Conservation (phyloP, 257 asterid genomes). For the Coffea canephora region DNA sequence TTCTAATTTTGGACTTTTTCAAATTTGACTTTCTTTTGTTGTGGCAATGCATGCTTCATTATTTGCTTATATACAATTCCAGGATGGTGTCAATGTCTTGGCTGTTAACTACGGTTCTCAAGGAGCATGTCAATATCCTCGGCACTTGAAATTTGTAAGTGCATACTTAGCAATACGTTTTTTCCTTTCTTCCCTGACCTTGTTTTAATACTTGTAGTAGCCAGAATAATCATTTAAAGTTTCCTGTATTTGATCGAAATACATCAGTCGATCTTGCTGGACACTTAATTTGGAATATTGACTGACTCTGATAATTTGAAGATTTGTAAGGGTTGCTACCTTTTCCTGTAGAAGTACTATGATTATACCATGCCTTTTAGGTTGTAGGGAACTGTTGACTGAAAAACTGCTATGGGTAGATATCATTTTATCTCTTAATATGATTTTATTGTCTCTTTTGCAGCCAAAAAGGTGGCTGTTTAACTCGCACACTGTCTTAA, state of each 20-base stretch:
- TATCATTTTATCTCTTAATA: background rate
- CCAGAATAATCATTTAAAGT: background rate
- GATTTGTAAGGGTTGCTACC: background rate
- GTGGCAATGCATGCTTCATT: background rate
- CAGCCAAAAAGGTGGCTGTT: slow-evolving; percentile 96
- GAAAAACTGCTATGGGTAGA: background rate
- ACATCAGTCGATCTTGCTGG: background rate
- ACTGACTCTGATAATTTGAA: background rate
- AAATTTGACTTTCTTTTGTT: background rate
- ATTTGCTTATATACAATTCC: slow-evolving; percentile 17
- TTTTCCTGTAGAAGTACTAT: background rate
- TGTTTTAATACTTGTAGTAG: background rate
- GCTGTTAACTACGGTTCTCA: slow-evolving; percentile 91
- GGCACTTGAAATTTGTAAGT: slow-evolving; percentile 69
- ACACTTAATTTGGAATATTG: background rate
- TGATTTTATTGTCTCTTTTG: slow-evolving; percentile 22
- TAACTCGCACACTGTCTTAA: slow-evolving; percentile 81
- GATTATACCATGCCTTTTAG: background rate
- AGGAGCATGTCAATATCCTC: slow-evolving; percentile 86
- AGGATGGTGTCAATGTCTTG: slow-evolving; percentile 90
- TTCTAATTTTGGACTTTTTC: background rate
- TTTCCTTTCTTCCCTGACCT: background rate
- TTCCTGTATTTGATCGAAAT: background rate
- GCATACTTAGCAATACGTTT: background rate
- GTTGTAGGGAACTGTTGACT: background rate